Base-by-base conservation (phyloP, 2,329 filamentous ascomycete genomes). In the Dactylellina cionopaga region DNA sequence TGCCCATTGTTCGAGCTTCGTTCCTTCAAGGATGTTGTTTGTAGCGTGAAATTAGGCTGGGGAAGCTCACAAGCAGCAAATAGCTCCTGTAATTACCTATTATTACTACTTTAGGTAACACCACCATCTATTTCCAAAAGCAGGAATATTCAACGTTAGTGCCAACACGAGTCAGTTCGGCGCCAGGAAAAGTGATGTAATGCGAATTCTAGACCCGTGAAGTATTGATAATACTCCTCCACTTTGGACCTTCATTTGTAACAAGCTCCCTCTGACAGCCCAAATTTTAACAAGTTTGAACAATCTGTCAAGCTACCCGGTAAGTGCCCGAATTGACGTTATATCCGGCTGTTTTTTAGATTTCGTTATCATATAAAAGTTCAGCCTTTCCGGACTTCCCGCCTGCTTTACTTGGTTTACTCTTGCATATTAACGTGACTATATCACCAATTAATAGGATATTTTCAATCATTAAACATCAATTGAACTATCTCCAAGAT, bases 1-100 rank as follows among this genome's bases (percentile, higher is more conserved):
- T 77, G 87, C 89, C 79, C 69, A 74, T 74, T 22, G 27, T 56
- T 22, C n/a, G 44, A 22, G n/a, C n/a, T n/a, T n/a, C n/a, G n/a
- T 29, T 58, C n/a, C 19, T 54, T 24, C 43, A 27, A 25, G 22
- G 6, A 25, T 29, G 31, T 46, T 4, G 24, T 44, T 13, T 15
- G n/a, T n/a, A n/a, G n/a, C n/a, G n/a, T n/a, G n/a, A n/a, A n/a
- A n/a, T n/a, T n/a, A n/a, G n/a, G n/a, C n/a, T n/a, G n/a, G n/a
- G n/a, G n/a, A n/a, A n/a, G n/a, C n/a, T n/a, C n/a, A n/a, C n/a
- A n/a, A n/a, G n/a, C n/a, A n/a, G n/a, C n/a, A n/a, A n/a, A n/a
- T n/a, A n/a, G n/a, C n/a, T n/a, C n/a, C n/a, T n/a, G n/a, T n/a
- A n/a, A n/a, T n/a, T n/a, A n/a, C n/a, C n/a, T n/a, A n/a, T n/a